Conservation (phyloP, 2,329 filamentous ascomycete species). For the Penicillium occitanis region DNA sequence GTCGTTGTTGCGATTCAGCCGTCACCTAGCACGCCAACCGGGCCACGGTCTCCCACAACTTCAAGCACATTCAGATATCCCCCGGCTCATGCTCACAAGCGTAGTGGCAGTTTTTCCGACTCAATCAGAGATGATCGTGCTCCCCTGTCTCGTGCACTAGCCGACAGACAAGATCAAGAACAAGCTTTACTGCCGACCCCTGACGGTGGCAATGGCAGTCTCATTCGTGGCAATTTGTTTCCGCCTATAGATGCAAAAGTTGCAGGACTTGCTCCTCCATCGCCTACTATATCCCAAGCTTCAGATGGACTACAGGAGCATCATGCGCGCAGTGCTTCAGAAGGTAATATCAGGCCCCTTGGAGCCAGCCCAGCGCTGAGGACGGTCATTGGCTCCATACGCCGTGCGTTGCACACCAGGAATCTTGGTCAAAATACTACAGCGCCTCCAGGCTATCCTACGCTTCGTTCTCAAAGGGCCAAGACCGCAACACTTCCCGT, state of each 20-base stretch:
- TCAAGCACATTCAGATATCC: slow-evolving; percentile 48
- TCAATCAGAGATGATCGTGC: slow-evolving; percentile 69
- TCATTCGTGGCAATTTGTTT: slow-evolving; percentile 82
- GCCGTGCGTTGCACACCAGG: slow-evolving; percentile 71
- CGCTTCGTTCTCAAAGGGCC: slow-evolving; percentile 35
- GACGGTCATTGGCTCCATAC: slow-evolving; percentile 81
- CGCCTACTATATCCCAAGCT: slow-evolving; percentile 40
- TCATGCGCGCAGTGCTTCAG: slow-evolving; percentile 34
- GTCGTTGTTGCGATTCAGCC: slow-evolving; percentile 39
- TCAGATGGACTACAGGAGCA: slow-evolving; percentile 27
- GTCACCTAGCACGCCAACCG: slow-evolving; percentile 30
- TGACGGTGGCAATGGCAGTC: slow-evolving; percentile 74
- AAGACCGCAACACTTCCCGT: slow-evolving; percentile 46
- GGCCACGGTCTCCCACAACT: slow-evolving; percentile 31
- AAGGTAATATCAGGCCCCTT: slow-evolving; percentile 30
- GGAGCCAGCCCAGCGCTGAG: slow-evolving; percentile 67
- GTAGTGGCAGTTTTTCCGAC: slow-evolving; percentile 84
- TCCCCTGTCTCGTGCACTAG: slow-evolving; percentile 51
- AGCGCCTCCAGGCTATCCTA: slow-evolving; percentile 38
- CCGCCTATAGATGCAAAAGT: slow-evolving; percentile 82
- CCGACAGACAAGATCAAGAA: slow-evolving; percentile 37
- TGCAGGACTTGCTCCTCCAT: slow-evolving; percentile 59
- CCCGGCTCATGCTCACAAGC: slow-evolving; percentile 63
- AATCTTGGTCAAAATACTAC: slow-evolving; percentile 37
- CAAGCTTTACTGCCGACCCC: slow-evolving; percentile 57